Evolutionary conservation across 345 rosid genomes (phyloP).

Genomic region (Physaria fendleri): DNA sequence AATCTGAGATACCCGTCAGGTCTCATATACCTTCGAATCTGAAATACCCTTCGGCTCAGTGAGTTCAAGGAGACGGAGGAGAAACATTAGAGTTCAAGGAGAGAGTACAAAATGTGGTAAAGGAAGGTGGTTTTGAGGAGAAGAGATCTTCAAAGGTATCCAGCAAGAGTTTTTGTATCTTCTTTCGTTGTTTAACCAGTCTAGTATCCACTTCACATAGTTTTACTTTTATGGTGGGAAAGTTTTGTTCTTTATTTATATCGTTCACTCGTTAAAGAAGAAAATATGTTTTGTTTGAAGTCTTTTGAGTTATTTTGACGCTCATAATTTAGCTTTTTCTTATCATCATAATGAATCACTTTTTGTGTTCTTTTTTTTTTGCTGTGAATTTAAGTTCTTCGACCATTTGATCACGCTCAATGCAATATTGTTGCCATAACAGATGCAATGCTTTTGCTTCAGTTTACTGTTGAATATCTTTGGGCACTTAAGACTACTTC

Average conservation of each 20-base stretch:
- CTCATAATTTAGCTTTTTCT: not conserved
- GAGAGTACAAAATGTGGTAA: conserved; percentile 56
- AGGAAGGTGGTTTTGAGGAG: conserved; percentile 62
- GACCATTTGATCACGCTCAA: not conserved
- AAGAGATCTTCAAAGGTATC: conserved; percentile 73
- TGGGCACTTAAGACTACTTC: not conserved
- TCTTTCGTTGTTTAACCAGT: conserved; percentile 80
- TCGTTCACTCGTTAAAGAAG: not conserved
- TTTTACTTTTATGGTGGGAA: conserved; percentile 9
- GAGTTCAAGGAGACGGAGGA: conserved; percentile 38
- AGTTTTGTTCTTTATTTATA: not conserved
- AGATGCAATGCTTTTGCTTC: not conserved
- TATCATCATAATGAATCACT: not conserved
- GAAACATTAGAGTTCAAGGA: conserved; percentile 61
- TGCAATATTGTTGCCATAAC: not conserved
- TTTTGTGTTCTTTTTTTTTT: not conserved
- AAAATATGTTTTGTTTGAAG: not conserved
- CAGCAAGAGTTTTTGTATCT: conserved; percentile 79
- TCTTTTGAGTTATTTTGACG: not conserved
- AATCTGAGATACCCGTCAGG: too few relatives aligned
- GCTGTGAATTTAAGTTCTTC: not conserved
- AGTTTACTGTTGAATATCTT: not conserved
- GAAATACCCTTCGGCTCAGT: too few relatives aligned
- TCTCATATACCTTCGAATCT: too few relatives aligned
- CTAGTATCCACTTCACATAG: conserved; percentile 67